Conservation (phyloP, 257 asterid genomes). For the Nicotiana obtusifolia region DNA sequence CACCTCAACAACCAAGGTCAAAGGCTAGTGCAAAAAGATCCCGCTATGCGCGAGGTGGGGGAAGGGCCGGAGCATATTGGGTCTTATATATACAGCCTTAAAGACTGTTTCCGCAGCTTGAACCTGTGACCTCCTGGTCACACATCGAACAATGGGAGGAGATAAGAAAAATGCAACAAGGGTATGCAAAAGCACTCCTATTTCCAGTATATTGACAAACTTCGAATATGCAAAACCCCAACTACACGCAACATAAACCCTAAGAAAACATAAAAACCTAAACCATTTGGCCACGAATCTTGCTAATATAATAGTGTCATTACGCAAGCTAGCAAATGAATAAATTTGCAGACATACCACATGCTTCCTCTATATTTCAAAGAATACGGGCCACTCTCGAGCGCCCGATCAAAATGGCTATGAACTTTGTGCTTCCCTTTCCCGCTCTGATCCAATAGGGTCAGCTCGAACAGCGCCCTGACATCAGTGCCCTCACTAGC, state of each 20-base stretch:
- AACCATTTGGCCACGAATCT: too few species aligned
- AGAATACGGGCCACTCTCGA: constrained; percentile 85
- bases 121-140: too few species aligned
- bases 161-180: too few species aligned
- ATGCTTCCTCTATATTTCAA: constrained; percentile 86
- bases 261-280: neutral
- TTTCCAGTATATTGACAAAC: neutral
- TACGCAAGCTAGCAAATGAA: too few species aligned
- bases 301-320: too few species aligned
- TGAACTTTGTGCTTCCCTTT: constrained; percentile 81
- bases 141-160: too few species aligned
- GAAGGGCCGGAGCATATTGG: too few species aligned
- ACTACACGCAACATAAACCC: neutral
- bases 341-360: constrained; percentile 52
- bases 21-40: too few species aligned
- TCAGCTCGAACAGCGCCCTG: constrained; percentile 51
- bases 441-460: constrained; percentile 73
- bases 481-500: constrained; percentile 39
- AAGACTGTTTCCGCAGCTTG: too few species aligned
- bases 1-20: too few species aligned
- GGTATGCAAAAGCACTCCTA: neutral
- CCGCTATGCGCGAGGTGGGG: too few species aligned
- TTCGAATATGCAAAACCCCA: neutral
- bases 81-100: too few species aligned
- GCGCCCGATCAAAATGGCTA: constrained; percentile 84